A percentile compares a stretch with the other conserved stretches of the same genome.
These are phyloP conservation scores for Drechslerella coelobrocha DNA, from an alignment of 2,329 filamentous ascomycete species.

Conservation along the genomic window DNA sequence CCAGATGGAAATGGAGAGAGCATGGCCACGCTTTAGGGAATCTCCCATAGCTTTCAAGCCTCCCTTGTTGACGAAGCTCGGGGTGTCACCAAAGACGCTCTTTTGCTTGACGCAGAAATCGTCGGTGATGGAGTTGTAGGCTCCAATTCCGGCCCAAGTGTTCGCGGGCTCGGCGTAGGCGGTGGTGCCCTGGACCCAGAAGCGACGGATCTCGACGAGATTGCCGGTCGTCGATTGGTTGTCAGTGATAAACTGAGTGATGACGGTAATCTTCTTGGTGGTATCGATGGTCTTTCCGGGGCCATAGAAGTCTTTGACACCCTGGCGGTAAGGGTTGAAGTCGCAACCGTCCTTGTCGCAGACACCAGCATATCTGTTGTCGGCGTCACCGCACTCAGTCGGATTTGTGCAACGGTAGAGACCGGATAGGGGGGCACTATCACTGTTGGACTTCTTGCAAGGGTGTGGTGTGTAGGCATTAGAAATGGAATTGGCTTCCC, in stretches of 20 bases:
- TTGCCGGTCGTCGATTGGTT: constrained; percentile 63
- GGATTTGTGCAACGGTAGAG: constrained; percentile 63
- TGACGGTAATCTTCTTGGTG: constrained; percentile 68
- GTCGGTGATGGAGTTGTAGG: constrained; percentile 65
- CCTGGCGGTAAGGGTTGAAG: constrained; percentile 73
- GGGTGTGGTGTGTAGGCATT: constrained; percentile 72
- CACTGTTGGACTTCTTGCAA: too few relatives aligned
- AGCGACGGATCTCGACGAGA: constrained; percentile 68
- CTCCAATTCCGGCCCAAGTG: constrained; percentile 60
- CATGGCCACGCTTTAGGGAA: constrained; percentile 67
- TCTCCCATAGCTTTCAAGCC: constrained; percentile 66
- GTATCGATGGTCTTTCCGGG: constrained; percentile 67
- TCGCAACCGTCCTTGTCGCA: constrained; percentile 75
- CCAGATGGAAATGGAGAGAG: constrained; percentile 70
- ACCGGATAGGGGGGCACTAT: constrained; percentile 61
- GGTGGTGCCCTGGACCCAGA: constrained; percentile 70
- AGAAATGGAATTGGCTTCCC: constrained; percentile 73
- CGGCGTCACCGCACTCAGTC: constrained; percentile 64
- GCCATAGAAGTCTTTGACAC: constrained; percentile 70
- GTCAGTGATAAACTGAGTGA: constrained; percentile 70
- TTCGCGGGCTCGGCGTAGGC: constrained; percentile 66
- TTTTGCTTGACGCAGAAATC: constrained; percentile 67
- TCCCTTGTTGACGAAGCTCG: constrained; percentile 65
- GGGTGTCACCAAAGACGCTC: constrained; percentile 64
- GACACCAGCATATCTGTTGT: constrained; percentile 66